Base-by-base conservation (phyloP, 345 rosid species). In the Toxicodendron radicans region DNA sequence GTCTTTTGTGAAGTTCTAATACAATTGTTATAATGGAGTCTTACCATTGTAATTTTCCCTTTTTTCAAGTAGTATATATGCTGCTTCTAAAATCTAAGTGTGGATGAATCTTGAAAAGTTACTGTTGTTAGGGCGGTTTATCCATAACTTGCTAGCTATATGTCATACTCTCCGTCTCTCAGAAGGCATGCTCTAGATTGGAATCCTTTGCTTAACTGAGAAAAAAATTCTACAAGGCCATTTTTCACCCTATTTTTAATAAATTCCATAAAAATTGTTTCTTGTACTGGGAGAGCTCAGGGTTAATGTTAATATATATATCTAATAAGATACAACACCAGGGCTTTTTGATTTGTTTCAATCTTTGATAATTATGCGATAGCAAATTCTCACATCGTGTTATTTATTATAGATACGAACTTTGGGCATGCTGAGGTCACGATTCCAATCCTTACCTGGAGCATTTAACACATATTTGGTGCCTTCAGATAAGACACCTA, bases 371-470 rank as follows among this genome's bases (percentile, higher is more conserved):
- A 30, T 11, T 53, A 57, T 41, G 6, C 48, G 21, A 24, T 53
- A 58, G 9, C 64, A 20, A 64, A 27, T 41, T 68, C 75, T 64
- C 53, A 16, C 72, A 9, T 66, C 13, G 30, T 66, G 27, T 58
- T 23, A 49, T 52, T 68, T 23, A 66, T 53, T 66, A 43, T 81
- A 93, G 99, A 91, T 95, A 83, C 89, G 97, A 72, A 91, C 99
- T 21, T 83, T 95, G 79, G 97, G 92, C 76, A 95, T 95, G 99
- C 92, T 95, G 52, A 85, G 97, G 85, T 95, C 98, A 64, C 86
- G 99, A 67, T 95, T 95, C 81, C 97, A 90, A 78, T 91, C 99
- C 70, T 80, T 95, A 75, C 99, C 99, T 53, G 92, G 90, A 70
- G 97, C 99, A 74, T 91, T 92, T 77, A 95, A 95, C 68, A 82